phyloP scores from a whole-genome alignment of 2,329 filamentous ascomycete genomes.

The Aspergillus spinulosporus region DNA sequence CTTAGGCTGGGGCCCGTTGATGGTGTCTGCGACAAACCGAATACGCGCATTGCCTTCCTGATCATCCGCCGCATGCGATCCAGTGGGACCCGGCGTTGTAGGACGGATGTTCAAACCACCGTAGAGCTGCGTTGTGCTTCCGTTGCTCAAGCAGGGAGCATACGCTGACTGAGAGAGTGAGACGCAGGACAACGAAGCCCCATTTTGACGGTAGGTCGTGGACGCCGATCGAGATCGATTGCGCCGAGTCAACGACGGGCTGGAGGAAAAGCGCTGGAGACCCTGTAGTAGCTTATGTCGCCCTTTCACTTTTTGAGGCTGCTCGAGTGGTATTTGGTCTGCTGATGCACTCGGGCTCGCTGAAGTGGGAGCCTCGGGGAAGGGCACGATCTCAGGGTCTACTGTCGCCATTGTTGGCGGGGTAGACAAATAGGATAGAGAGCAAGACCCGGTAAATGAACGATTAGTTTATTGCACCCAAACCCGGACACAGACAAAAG shows the following conservation, averaged over 20 bases:
- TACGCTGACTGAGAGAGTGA: conserved; percentile 59
- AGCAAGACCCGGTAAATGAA: not conserved
- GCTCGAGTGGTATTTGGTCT: conserved; percentile 41
- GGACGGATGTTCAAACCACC: conserved; percentile 58
- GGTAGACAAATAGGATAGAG: not conserved
- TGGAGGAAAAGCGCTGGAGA: conserved; percentile 79
- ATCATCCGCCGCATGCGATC: conserved; percentile 45
- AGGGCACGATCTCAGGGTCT: conserved; percentile 30
- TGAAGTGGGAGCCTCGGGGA: conserved; percentile 36
- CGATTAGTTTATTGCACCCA: not conserved
- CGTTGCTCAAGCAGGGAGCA: conserved; percentile 55
- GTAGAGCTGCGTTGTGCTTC: conserved; percentile 58
- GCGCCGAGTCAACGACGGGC: conserved; percentile 66
- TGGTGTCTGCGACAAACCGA: conserved; percentile 53
- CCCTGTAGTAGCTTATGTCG: conserved; percentile 70
- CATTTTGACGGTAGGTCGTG: conserved; percentile 63
- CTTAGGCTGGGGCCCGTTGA: conserved; percentile 39
- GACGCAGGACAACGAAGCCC: conserved; percentile 64
- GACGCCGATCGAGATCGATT: conserved; percentile 66
- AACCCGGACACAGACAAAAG: not conserved
- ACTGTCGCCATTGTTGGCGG: conserved; percentile 33
- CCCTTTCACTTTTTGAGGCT: conserved; percentile 62
- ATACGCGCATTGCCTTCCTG: conserved; percentile 58
- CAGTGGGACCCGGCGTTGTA: conserved; percentile 50
- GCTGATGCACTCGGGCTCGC: conserved; percentile 35